Evolutionary conservation across 2,329 filamentous ascomycete genomes (phyloP), one percentile per base, ranked within the genome.

Genomic region (Karstenula rhodostoma): DNA sequence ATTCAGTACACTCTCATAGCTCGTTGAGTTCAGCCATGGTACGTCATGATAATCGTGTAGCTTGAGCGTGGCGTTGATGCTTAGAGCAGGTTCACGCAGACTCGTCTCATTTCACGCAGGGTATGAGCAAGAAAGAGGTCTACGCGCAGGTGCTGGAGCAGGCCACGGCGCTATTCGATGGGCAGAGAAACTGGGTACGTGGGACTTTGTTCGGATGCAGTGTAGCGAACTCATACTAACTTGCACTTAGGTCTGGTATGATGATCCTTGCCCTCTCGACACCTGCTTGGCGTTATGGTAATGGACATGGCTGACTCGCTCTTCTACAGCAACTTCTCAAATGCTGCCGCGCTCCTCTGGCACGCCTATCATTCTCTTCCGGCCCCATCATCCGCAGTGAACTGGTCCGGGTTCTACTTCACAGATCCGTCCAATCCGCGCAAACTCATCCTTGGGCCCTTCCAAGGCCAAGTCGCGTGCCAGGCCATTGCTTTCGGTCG

Each of bases 381-480:
- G 1, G 77, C 81, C 0, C 90, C 91, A 1, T 89, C 86, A 54
- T 85, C 80, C 42, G 79, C 86, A 17, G 90, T 92, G 23, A 94
- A 95, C 78, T 95, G 92, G 92, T 88, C 90, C 48, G 90, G 91
- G 25, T 94, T 75, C 60, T 74, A 75, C 66, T 73, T 75, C 52
- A 67, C 67, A n/a, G 61, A 71, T 73, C 71, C 72, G 2, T 80
- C 82, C 5, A 70, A 72, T 13, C 61, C 75, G 1, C 62, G 73
- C 3, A 86, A 87, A 69, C 85, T 94, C 48, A 90, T 94, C 66
- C 86, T 94, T 1, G 91, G 90, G 0, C 91, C 91, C 0, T 94
- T 94, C 77, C 89, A 93, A 67, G 91, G 91, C 64, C 91, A 93
- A 72, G 83, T 84, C 50, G 92, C 92, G 9, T 95, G 92, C 73